phyloP scores from a whole-genome alignment of 1,139 yeast species.

The Diutina catenulata region DNA sequence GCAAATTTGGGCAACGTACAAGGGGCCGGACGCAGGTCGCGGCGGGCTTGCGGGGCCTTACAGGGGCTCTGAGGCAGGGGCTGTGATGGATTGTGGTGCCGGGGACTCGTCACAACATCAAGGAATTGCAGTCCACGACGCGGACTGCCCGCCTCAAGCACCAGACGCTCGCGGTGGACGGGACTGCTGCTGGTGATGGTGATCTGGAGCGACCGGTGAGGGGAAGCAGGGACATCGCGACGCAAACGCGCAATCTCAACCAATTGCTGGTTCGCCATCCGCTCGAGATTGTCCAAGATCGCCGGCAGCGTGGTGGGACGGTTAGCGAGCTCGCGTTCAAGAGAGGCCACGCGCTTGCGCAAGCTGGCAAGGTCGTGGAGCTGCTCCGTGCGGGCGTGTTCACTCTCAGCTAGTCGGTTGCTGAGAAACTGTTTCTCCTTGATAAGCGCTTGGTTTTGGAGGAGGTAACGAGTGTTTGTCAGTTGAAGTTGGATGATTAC shows the following conservation, averaged over 20 bases:
- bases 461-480: constrained; percentile 1
- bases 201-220: no score
- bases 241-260: not conserved
- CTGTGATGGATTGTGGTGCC: not conserved
- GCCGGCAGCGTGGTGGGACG: not conserved
- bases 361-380: not conserved
- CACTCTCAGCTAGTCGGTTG: not conserved
- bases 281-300: constrained; percentile 1
- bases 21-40: not conserved
- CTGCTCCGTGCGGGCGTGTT: not conserved
- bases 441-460: constrained; percentile 5
- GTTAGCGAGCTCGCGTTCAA: not conserved
- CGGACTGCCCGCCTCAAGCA: no score
- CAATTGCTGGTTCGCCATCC: constrained; percentile 1
- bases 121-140: no score
- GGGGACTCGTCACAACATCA: no score
- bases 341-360: not conserved
- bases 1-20: not conserved
- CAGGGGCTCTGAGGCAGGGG: constrained; percentile 1
- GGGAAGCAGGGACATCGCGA: not conserved
- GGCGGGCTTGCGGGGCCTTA: not conserved
- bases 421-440: not conserved
- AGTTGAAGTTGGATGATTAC: constrained; percentile 3
- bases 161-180: no score
- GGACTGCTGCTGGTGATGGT: no score